These are phyloP conservation scores for Rhynchosporium secalis DNA, from an alignment of 2,329 filamentous ascomycete species.

Conservation along the genomic window DNA sequence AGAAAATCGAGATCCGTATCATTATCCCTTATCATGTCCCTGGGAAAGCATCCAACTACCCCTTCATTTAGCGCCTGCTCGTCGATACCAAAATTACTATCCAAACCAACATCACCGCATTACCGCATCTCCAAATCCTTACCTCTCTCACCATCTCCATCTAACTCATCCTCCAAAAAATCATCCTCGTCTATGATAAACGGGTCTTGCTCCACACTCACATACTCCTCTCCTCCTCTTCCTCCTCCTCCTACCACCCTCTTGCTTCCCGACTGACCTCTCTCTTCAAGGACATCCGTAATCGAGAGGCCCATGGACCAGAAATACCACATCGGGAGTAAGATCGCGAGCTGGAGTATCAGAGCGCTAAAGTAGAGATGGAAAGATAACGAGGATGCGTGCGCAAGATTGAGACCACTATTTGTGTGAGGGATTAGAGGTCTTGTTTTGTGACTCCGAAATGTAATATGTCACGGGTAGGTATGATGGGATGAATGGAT, in stretches of 20 bases:
- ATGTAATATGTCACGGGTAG: no score
- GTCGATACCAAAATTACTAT: no score
- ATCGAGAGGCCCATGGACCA: slow-evolving; percentile 17
- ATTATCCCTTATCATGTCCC: no score
- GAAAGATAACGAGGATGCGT: slow-evolving; percentile 4
- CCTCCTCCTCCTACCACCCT: neutral
- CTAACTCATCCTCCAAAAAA: slow-evolving; percentile 11
- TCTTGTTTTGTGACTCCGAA: no score
- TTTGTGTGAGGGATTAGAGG: no score
- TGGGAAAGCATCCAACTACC: no score
- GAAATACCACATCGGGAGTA: slow-evolving; percentile 25
- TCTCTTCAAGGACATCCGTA: slow-evolving; percentile 1
- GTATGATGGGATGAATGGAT: no score
- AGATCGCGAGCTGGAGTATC: slow-evolving; percentile 6
- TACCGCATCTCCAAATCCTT: slow-evolving; percentile 11
- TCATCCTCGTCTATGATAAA: slow-evolving; percentile 25
- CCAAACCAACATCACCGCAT: neutral
- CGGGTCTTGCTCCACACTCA: slow-evolving; percentile 21
- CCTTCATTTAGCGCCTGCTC: no score
- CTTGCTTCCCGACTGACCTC: neutral
- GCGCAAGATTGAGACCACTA: slow-evolving; percentile 19
- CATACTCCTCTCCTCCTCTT: slow-evolving; percentile 11
- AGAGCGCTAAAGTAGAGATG: slow-evolving; percentile 8
- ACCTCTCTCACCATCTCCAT: neutral
- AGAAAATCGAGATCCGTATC: no score